phyloP scores from a whole-genome alignment of 2,329 filamentous ascomycete species.

The Fusarium fujikuroi region DNA sequence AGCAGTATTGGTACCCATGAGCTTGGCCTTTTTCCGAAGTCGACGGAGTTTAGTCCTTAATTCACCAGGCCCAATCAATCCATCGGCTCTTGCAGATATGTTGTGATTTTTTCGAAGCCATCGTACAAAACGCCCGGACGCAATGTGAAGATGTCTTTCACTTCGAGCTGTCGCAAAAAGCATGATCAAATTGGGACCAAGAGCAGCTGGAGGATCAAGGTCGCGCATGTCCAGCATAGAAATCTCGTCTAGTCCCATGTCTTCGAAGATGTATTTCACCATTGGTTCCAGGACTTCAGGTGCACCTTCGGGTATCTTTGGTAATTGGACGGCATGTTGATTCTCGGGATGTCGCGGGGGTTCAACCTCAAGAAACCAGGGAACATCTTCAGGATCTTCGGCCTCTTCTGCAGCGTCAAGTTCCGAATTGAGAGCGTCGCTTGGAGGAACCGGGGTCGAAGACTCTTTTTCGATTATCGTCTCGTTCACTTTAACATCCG shows the following conservation, averaged over 20 bases:
- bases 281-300: constrained; percentile 78
- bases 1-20: constrained; percentile 79
- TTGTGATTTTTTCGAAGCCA: constrained; percentile 82
- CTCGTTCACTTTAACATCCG: constrained; percentile 25
- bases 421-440: constrained; percentile 37
- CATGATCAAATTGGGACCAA: constrained; percentile 93
- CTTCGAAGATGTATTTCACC: constrained; percentile 81
- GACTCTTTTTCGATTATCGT: constrained; percentile 26
- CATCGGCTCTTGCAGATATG: constrained; percentile 83
- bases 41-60: constrained; percentile 86
- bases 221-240: constrained; percentile 83
- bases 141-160: constrained; percentile 92
- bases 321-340: constrained; percentile 60
- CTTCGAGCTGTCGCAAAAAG: constrained; percentile 90
- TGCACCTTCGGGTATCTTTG: constrained; percentile 70
- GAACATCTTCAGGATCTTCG: constrained; percentile 53
- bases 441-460: constrained; percentile 23
- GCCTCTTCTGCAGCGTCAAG: constrained; percentile 52
- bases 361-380: constrained; percentile 90
- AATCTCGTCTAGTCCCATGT: constrained; percentile 87
- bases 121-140: constrained; percentile 87
- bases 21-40: constrained; percentile 81
- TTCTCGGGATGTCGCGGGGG: constrained; percentile 62
- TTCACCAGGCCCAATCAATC: constrained; percentile 88
- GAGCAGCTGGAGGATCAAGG: constrained; percentile 85